These are phyloP conservation scores for Scortechinia acanthostroma DNA, from an alignment of 2,329 filamentous ascomycete genomes.

Conservation along the genomic window DNA sequence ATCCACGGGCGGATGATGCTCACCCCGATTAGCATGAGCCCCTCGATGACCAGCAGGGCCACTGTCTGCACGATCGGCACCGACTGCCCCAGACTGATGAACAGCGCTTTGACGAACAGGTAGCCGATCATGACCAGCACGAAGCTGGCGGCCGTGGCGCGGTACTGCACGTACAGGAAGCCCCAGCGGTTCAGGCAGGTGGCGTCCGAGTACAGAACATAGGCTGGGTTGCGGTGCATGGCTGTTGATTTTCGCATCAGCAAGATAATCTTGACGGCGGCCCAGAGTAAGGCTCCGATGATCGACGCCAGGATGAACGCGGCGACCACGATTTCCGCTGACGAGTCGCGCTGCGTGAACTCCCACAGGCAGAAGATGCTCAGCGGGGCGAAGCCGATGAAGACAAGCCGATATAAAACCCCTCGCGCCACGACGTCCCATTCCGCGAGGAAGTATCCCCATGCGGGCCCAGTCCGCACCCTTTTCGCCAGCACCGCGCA, in stretches of 20 bases:
- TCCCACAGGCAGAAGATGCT: conserved; percentile 89
- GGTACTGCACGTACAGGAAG: conserved; percentile 94
- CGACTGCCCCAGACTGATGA: conserved; percentile 74
- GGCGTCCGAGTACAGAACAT: conserved; percentile 95
- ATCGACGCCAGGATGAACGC: conserved; percentile 84
- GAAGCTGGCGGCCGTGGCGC: conserved; percentile 91
- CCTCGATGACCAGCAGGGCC: conserved; percentile 77
- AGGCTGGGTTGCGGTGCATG: conserved; percentile 93
- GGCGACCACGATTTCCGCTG: conserved; percentile 78
- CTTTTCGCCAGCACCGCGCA: conserved; percentile 67
- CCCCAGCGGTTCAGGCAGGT: conserved; percentile 94
- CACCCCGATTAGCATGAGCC: conserved; percentile 67
- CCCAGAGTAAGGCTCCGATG: conserved; percentile 73
- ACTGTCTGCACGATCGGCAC: conserved; percentile 70
- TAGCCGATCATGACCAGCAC: conserved; percentile 75
- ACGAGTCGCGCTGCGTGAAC: conserved; percentile 77
- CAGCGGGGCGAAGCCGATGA: conserved; percentile 90
- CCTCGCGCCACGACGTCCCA: conserved; percentile 91
- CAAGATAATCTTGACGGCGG: conserved; percentile 79
- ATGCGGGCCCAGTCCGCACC: conserved; percentile 74
- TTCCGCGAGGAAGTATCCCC: conserved; percentile 88
- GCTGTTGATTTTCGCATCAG: conserved; percentile 81
- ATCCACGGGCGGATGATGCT: conserved; percentile 87
- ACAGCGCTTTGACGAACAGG: conserved; percentile 79
- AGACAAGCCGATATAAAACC: conserved; percentile 80